Evolutionary conservation across 768 basidiomycete species (phyloP), one percentile per base, ranked within the genome.

Genomic region (Lactifluus hygrophoroides): DNA sequence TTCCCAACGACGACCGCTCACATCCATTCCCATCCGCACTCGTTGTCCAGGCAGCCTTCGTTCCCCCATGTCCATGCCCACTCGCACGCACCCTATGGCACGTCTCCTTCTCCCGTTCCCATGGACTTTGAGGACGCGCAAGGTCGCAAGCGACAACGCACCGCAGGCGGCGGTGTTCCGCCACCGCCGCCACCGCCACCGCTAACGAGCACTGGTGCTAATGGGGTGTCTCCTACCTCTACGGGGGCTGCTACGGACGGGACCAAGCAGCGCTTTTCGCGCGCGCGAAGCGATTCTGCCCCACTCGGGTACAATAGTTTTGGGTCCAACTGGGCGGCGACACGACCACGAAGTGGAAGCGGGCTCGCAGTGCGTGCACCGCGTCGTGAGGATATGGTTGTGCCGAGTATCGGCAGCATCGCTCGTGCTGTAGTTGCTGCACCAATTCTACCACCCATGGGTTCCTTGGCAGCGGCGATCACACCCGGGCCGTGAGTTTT

Each of bases 221-320:
- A 59, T 19, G 53, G 53, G 11, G 42, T 54, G 13, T 49, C 52
- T 13, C 47, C 46, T 13, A 38, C 51, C 0, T 34, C 52, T 34
- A 27, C 56, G 45, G 51, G 49, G 32, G 32, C 10, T 5, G 10
- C 32, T 10, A 42, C 54, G n/a, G 62, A 63, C 16, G 65, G 66
- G 61, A 69, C 58, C 57, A 65, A 66, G 51, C 77, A 77, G 70
- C 77, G 76, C 67, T 66, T 74, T 48, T 74, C 77, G 51, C 75
- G 85, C n/a, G 84, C 84, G 32, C 71, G 85, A 65, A 85, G 84
- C 65, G 85, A 87, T 65, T 82, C 80, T 32, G 81, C 85, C 17
- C 85, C 85, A 38, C 69, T 87, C 34, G 84, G 84, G 43, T 83
- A 83, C 66, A 77, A 66, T 8, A 48, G 48, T 58, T 62, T 68